phyloP scores from a whole-genome alignment of 768 basidiomycete genomes.

The Tylopilus subfusipes region DNA sequence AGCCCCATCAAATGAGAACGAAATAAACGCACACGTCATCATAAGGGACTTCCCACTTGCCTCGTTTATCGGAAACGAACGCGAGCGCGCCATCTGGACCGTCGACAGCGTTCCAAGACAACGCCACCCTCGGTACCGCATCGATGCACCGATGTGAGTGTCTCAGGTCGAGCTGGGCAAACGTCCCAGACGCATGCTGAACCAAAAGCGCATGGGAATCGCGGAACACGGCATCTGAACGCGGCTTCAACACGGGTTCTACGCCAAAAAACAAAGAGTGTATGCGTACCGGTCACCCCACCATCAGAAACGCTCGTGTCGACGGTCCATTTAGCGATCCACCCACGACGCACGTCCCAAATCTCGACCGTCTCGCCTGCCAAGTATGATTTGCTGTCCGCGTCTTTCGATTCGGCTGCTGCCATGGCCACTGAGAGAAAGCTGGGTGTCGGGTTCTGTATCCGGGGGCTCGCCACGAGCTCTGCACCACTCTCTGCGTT shows the following conservation, averaged over 20 bases:
- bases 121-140: constrained; percentile 56
- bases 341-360: constrained; percentile 81
- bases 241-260: background rate
- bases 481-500: constrained; percentile 42
- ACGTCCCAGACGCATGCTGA: constrained; percentile 69
- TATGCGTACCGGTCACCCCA: constrained; percentile 62
- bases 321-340: constrained; percentile 81
- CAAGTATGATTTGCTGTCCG: constrained; percentile 10
- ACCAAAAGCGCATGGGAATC: constrained; percentile 73
- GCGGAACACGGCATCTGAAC: constrained; percentile 61
- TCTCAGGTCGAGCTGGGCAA: constrained; percentile 76
- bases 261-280: background rate
- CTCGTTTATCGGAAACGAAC: constrained; percentile 58
- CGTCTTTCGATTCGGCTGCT: constrained; percentile 13
- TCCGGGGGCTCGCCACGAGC: constrained; percentile 27
- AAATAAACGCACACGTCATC: constrained; percentile 65
- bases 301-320: constrained; percentile 63
- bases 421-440: constrained; percentile 16
- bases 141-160: constrained; percentile 63
- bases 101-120: constrained; percentile 54
- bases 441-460: constrained; percentile 22
- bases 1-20: background rate
- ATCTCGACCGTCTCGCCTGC: constrained; percentile 68
- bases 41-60: constrained; percentile 66
- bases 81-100: constrained; percentile 51